A percentile compares a stretch with the other conserved stretches of the same genome.
These are phyloP conservation scores for Phytophthora lateralis DNA, from an alignment of 352 stramenopile genomes.

Conservation along the genomic window DNA sequence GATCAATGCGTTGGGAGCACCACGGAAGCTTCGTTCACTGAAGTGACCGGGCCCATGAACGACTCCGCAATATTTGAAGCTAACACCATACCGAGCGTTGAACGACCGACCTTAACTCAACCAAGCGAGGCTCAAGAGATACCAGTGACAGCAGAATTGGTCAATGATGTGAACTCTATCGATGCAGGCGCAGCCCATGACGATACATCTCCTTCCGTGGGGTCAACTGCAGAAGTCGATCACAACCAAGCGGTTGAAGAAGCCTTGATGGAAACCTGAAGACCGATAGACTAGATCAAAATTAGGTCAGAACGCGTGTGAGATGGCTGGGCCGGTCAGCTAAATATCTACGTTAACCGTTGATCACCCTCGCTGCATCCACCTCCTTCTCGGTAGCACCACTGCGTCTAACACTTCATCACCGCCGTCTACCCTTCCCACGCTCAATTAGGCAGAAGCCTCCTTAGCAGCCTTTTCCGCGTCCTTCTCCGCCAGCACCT, in stretches of 20 bases:
- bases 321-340: slow-evolving; percentile 24
- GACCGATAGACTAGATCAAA: slow-evolving; percentile 1
- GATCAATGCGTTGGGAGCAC: neutral
- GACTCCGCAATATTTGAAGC: neutral
- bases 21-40: neutral
- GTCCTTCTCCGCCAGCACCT: slow-evolving; percentile 77
- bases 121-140: neutral
- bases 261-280: neutral
- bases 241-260: neutral
- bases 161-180: neutral
- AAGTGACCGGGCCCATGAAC: neutral
- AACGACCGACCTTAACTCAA: neutral
- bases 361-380: slow-evolving; percentile 27
- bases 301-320: neutral
- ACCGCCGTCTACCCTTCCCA: slow-evolving; percentile 4
- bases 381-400: slow-evolving; percentile 16
- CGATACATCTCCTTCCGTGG: neutral
- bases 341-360: slow-evolving; percentile 45
- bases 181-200: neutral
- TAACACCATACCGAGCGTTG: neutral
- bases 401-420: slow-evolving; percentile 27
- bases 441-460: slow-evolving; percentile 24
- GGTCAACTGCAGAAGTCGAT: neutral
- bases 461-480: slow-evolving; percentile 38
- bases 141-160: neutral